Evolutionary conservation across 2,329 filamentous ascomycete genomes (phyloP), one percentile per base, ranked within the genome.

Genomic region (Neopestalotiopsis rosae): DNA sequence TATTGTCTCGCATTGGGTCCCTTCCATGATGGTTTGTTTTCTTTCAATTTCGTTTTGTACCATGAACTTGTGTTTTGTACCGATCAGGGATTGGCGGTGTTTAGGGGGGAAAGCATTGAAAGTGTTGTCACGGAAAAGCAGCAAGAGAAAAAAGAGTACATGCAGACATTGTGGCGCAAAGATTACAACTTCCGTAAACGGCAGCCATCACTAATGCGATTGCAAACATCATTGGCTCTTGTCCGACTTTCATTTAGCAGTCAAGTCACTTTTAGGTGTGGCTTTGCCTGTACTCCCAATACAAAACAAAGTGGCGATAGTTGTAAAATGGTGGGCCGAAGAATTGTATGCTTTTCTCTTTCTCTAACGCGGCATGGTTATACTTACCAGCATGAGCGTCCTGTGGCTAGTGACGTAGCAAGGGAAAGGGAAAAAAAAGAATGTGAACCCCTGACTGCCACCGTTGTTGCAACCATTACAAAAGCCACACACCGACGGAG

Each of bases 121-220:
- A 28, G 24, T 28, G 24, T 28, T 28, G 24, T 28, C 24, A 28
- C 24, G 0, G 24, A 28, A 28, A 28, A 28, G 24, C 24, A 28
- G 24, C 24, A 28, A 28, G 24, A 28, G 24, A 30, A 42, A 61
- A n/a, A 34, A 14, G 52, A 59, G 30, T 52, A 61, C 52, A 20
- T 40, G 28, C 28, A 24, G 12, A 10, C 57, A 9, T 28, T 68
- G 61, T 68, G 67, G 67, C 62, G 67, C n/a, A 20, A 30, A 28
- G 52, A 42, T 20, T 38, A 24, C 62, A 34, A 68, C 67, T 68
- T 24, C 67, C 67, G 61, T 32, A 68, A 65, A 38, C 20, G 67
- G 67, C n/a, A 68, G 65, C 62, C 59, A 12, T 61, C 20, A 20
- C 20, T 12, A 9, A 28, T 20, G 12, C 30, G 13, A 28, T 28